Conservation (phyloP, 441 rosid genomes). For the Euphorbia celastroides region DNA sequence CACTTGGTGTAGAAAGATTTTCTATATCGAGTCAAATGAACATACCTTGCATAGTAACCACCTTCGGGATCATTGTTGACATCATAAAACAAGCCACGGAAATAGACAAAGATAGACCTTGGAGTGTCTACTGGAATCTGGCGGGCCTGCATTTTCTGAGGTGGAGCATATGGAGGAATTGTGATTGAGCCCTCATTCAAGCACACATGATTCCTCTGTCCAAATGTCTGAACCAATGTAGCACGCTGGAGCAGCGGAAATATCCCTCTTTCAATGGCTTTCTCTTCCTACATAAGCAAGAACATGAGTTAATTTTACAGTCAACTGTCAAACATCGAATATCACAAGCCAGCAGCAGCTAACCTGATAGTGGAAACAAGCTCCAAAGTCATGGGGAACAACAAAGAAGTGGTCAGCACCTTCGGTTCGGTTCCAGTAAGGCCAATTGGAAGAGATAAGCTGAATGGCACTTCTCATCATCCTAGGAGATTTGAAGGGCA, state of each 20-base stretch:
- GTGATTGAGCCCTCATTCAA: slow-evolving; percentile 78
- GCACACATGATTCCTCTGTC: slow-evolving; percentile 90
- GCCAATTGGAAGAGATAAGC: slow-evolving; percentile 72
- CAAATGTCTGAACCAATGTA: slow-evolving; percentile 92
- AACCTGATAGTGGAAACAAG: slow-evolving; percentile 91
- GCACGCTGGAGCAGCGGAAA: slow-evolving; percentile 75
- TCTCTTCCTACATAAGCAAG: slow-evolving; percentile 70
- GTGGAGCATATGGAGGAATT: slow-evolving; percentile 92
- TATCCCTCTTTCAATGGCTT: slow-evolving; percentile 81
- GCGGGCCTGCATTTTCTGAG: slow-evolving; percentile 88
- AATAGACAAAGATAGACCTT: slow-evolving; percentile 89
- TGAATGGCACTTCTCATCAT: slow-evolving; percentile 91
- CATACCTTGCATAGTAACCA: slow-evolving; percentile 91
- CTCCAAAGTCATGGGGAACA: slow-evolving; percentile 94
- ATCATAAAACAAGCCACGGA: slow-evolving; percentile 87
- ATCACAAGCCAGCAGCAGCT: no score
- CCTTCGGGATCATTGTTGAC: slow-evolving; percentile 96
- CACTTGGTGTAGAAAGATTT: no score
- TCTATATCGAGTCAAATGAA: no score
- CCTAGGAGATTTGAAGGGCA: slow-evolving; percentile 91
- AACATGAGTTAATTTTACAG: no score
- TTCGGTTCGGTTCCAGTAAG: slow-evolving; percentile 74
- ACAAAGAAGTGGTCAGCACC: slow-evolving; percentile 93
- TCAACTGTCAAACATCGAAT: no score
- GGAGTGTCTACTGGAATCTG: slow-evolving; percentile 71